These are phyloP conservation scores for Diatrype stigma DNA, from an alignment of 2,329 filamentous ascomycete species.

Conservation along the genomic window DNA sequence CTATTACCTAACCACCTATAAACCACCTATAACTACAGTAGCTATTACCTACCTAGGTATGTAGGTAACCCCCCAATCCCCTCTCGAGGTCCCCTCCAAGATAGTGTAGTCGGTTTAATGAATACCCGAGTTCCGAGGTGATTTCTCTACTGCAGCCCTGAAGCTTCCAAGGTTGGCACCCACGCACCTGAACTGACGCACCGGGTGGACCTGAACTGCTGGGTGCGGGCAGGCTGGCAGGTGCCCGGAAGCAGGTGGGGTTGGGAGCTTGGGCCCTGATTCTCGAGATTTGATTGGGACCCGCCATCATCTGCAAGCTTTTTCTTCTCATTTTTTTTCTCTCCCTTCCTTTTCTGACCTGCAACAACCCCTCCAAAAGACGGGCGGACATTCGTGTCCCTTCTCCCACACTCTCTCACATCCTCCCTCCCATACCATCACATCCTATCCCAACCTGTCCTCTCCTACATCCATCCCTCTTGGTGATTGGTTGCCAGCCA, in stretches of 20 bases:
- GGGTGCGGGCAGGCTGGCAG: no score
- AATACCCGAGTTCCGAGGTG: neutral
- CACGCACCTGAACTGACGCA: no score
- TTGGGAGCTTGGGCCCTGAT: neutral
- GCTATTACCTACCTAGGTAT: no score
- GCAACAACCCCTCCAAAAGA: neutral
- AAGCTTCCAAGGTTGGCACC: no score
- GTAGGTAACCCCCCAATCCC: no score
- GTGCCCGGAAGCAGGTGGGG: no score
- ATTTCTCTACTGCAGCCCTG: no score
- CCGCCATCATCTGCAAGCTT: neutral
- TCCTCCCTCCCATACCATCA: constrained; percentile 1
- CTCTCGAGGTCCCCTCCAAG: neutral
- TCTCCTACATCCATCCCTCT: neutral
- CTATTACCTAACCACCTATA: no score
- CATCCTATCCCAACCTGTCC: constrained; percentile 17
- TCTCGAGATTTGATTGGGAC: neutral
- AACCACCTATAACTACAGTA: no score
- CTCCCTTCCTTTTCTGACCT: neutral
- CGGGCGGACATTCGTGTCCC: neutral
- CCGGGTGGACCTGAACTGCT: no score
- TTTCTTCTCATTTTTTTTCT: neutral
- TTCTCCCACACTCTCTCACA: neutral
- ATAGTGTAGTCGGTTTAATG: neutral
- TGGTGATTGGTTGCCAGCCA: constrained; percentile 5